Evolutionary conservation across 805 yeast genomes (phyloP).

Genomic region (Suhomyces emberorum): DNA sequence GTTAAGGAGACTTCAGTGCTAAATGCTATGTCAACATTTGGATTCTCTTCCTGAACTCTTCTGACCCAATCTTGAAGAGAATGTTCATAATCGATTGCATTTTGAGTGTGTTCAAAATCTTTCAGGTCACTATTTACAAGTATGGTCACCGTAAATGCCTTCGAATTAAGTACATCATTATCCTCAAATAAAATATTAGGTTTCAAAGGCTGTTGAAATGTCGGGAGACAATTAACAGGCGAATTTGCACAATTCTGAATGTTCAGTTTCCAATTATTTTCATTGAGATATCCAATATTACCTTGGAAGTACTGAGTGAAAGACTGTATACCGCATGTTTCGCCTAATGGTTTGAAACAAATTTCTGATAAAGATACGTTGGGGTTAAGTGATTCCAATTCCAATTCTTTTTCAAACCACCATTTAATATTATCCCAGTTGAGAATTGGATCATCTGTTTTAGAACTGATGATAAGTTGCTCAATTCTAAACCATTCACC

Average conservation of each 20-base stretch:
- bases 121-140: constrained; percentile 54
- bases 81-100: constrained; percentile 66
- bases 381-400: constrained; percentile 31
- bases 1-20: constrained; percentile 82
- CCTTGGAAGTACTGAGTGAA: constrained; percentile 86
- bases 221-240: constrained; percentile 88
- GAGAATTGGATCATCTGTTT: constrained; percentile 58
- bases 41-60: constrained; percentile 43
- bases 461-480: constrained; percentile 63
- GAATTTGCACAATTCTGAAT: constrained; percentile 63
- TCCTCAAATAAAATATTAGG: constrained; percentile 59
- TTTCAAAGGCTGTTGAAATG: constrained; percentile 86
- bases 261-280: constrained; percentile 52
- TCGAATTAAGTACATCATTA: constrained; percentile 52
- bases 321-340: constrained; percentile 78
- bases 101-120: constrained; percentile 35
- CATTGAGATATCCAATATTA: constrained; percentile 46
- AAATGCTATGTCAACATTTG: constrained; percentile 64
- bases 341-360: constrained; percentile 82
- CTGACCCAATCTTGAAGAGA: constrained; percentile 55
- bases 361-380: constrained; percentile 51
- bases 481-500: constrained; percentile 92
- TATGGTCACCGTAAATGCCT: constrained; percentile 75
- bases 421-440: constrained; percentile 69
- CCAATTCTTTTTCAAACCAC: constrained; percentile 83